These are phyloP conservation scores for Wickerhamomyces mucosus DNA, from an alignment of 805 yeast genomes.

Conservation along the genomic window DNA sequence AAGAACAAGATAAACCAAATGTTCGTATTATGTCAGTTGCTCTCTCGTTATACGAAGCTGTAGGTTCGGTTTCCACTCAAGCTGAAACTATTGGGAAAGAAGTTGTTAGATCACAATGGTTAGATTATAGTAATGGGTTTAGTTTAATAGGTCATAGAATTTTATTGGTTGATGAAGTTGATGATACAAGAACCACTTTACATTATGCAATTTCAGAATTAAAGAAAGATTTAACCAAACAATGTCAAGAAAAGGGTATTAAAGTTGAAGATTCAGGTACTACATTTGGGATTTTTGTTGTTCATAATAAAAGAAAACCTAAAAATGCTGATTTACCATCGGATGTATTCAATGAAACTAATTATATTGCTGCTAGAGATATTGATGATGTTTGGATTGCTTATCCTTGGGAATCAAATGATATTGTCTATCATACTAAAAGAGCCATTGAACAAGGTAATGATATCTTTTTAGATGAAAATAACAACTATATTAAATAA, in stretches of 20 bases:
- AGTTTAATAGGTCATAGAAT: constrained; percentile 62
- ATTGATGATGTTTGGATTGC: constrained; percentile 82
- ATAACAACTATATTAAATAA: neutral
- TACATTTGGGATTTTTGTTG: constrained; percentile 64
- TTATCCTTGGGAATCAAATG: constrained; percentile 79
- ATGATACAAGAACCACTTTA: constrained; percentile 77
- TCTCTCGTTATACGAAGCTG: constrained; percentile 81
- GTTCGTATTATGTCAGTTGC: constrained; percentile 93
- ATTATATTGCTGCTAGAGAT: constrained; percentile 63
- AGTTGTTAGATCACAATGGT: constrained; percentile 78
- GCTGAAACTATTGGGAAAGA: constrained; percentile 53
- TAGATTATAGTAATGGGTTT: constrained; percentile 52
- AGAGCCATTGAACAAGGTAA: constrained; percentile 70
- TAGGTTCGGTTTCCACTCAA: constrained; percentile 47
- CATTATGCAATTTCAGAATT: constrained; percentile 72
- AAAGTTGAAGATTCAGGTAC: constrained; percentile 35
- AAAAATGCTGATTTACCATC: constrained; percentile 66
- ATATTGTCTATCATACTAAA: constrained; percentile 63
- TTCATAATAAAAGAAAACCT: constrained; percentile 66
- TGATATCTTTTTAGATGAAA: constrained; percentile 32
- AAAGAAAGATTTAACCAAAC: constrained; percentile 58
- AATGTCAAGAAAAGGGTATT: constrained; percentile 43
- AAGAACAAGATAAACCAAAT: constrained; percentile 80
- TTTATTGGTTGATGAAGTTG: constrained; percentile 75
- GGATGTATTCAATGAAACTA: constrained; percentile 47